Conservation (phyloP, 148 eudicot species). For the Polygonum aviculare region DNA sequence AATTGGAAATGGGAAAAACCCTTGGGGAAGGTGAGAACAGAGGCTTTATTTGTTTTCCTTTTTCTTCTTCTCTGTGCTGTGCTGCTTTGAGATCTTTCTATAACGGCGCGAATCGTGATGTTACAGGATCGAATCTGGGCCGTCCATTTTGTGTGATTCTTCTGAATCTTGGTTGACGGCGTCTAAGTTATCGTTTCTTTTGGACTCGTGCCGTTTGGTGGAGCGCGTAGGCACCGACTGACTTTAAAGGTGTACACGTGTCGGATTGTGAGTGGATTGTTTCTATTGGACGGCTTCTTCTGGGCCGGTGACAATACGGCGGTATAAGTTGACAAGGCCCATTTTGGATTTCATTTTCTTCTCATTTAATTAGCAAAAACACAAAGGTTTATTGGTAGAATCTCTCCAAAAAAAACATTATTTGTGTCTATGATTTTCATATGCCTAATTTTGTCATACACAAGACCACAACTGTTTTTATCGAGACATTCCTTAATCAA, state of each 20-base stretch:
- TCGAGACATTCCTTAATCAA: no score
- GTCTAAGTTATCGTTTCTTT: not conserved
- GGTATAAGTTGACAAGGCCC: not conserved
- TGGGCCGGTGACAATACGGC: not conserved
- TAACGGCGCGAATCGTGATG: not conserved
- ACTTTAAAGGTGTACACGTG: not conserved
- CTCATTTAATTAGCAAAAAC: not conserved
- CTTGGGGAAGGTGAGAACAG: not conserved
- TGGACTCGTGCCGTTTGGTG: not conserved
- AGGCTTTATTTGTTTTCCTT: not conserved
- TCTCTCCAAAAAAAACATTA: no score
- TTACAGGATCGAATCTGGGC: not conserved
- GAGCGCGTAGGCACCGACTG: no score
- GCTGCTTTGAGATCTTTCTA: not conserved
- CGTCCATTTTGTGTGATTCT: constrained; percentile 9
- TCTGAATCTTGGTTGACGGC: not conserved
- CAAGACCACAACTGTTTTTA: no score
- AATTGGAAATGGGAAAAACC: constrained; percentile 12
- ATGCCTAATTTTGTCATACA: no score
- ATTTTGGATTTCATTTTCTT: not conserved
- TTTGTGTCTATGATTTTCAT: no score
- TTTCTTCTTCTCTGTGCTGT: not conserved
- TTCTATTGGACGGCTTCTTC: not conserved
- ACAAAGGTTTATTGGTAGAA: no score
- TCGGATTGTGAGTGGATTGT: not conserved